Evolutionary conservation across 305 asterid species (phyloP).

Genomic region (Solanum hybrid): DNA sequence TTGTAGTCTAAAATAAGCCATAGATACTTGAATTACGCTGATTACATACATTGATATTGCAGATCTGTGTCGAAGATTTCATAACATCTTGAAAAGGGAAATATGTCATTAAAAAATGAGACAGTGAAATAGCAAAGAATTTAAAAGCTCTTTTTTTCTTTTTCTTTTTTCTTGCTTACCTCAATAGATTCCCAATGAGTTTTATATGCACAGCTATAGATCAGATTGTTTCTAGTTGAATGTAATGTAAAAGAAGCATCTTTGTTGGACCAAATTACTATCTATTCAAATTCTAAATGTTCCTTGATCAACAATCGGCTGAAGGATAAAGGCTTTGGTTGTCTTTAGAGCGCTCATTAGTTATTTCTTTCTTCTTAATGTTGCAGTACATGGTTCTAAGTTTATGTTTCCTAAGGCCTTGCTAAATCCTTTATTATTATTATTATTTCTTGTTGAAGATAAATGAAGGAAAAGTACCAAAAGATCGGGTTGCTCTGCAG

Average conservation of each 20-base stretch:
- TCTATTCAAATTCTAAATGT: background rate
- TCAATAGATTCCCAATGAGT: background rate
- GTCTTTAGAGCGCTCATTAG: background rate
- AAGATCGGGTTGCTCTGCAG: slow-evolving; percentile 50
- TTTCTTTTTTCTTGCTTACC: background rate
- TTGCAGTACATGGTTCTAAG: background rate
- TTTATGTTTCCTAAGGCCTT: background rate
- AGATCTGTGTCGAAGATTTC: background rate
- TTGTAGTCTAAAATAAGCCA: background rate
- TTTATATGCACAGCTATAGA: background rate
- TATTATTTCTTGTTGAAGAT: slow-evolving; percentile 28
- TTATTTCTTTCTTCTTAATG: background rate
- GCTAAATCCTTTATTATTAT: background rate
- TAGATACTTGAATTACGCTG: background rate
- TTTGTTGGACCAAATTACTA: background rate
- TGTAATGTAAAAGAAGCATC: background rate
- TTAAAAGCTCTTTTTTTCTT: background rate
- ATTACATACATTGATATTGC: background rate
- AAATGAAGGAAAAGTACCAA: slow-evolving; percentile 75
- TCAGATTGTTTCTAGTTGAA: background rate
- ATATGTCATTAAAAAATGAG: background rate
- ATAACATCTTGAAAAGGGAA: background rate
- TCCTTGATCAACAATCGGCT: background rate
- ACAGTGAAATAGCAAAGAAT: background rate
- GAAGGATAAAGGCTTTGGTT: background rate